Evolutionary conservation across 257 asterid species (phyloP), one percentile per base, ranked within the genome.

Genomic region (Penstemon davidsonii): DNA sequence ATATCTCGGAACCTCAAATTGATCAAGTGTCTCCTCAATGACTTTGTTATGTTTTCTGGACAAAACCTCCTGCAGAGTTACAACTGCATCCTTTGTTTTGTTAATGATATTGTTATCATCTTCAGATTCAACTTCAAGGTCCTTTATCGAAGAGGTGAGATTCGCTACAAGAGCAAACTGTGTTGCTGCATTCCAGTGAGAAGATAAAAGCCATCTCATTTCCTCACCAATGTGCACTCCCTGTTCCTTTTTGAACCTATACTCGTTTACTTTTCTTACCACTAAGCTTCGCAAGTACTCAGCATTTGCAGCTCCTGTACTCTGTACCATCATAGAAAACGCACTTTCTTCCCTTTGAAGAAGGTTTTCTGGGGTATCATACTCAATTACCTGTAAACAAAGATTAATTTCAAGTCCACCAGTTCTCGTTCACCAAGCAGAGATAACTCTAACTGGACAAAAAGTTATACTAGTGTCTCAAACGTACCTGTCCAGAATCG

Each of bases 221-320:
- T 74, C 70, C 68, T 79, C 81, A 51, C 78, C 76, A 13, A 68
- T 33, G 41, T 60, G 73, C 64, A 58, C 25, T 18, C 60, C 46
- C 62, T 40, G 60, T 66, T 63, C 76, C 10, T 56, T 38, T 50
- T 43, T 44, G 42, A 51, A 47, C 58, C 74, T 78, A 41, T 58
- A 58, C 41, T 77, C 77, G 41, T 66, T 40, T 36, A 55, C 75
- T 61, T 75, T 82, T 67, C 77, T 74, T 18, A 70, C 77, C 11
- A 79, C 92, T 60, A 91, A 80, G 80, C 88, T 72, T 57, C 73
- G 80, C 76, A 91, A 74, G 83, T 88, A 88, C 74, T 88, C 77
- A 40, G 95, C 95, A 70, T 88, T 91, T 59, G 96, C 89, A 5
- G 82, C 70, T 15, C 97, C 97, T 7, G 97, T 91, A 68, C 96